Evolutionary conservation across 2,329 filamentous ascomycete genomes (phyloP), one percentile per base, ranked within the genome.

Genomic region (Fusarium sp.): DNA sequence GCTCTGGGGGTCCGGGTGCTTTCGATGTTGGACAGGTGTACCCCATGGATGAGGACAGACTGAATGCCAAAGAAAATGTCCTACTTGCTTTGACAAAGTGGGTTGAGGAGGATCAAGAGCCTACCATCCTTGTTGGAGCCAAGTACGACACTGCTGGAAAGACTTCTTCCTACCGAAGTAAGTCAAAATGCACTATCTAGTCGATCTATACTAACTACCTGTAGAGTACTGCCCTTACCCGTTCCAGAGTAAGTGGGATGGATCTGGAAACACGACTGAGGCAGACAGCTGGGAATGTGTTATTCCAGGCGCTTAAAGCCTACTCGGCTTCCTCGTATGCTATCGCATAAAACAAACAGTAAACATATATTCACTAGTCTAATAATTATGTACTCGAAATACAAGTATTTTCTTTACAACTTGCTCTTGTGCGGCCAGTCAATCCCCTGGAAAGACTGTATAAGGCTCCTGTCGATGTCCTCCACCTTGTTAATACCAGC

Each of bases 141-240:
- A 56, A 43, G 26, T 62, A 62, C 11, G 34, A 30, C 9, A 21
- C 48, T 26, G 6, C 42, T 11, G 19, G 19, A 6, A 25, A 43
- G 5, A 18, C 14, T 1, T 25, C 9, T 13, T 42, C 34, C 3
- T n/a, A 62, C 4, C 13, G 60, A 39, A 63, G 60, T 63, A 48
- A 48, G 58, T 39, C 1, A 6, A 1, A 4, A 10, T 3, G 1
- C 2, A 19, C 1, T 3, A 6, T 2, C 11, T 12, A 1, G 1
- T 34, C 31, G 1, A 1, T 3, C 4, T 9, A 2, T 21, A 4
- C 60, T 63, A 28, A 63, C 2, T 1, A 14, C 7, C 2, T 2
- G 1, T 7, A 63, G 60, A 55, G 13, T 56, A 62, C 13, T 63
- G 60, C 21, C 60, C 60, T 7, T 63, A 63, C 6, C 60, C 49